Conservation (phyloP, 768 basidiomycete species). For the Favolaschia claudopus region DNA sequence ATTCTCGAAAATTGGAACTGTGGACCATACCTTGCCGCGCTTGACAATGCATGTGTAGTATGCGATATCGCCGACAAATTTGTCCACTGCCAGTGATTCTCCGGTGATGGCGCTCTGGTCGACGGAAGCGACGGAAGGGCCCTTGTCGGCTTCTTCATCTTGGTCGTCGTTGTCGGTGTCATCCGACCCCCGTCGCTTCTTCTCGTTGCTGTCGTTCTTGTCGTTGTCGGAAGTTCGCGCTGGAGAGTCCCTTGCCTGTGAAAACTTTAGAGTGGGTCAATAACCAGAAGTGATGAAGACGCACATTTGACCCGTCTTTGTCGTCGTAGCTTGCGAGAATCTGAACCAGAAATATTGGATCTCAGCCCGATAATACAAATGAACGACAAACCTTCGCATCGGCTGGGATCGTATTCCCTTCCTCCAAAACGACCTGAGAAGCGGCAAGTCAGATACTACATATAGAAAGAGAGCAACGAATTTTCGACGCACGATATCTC, state of each 20-base stretch:
- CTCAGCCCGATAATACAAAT: constrained; percentile 1
- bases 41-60: constrained; percentile 48
- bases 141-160: constrained; percentile 42
- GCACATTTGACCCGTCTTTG: constrained; percentile 41
- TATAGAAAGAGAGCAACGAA: not conserved
- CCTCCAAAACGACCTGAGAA: constrained; percentile 44
- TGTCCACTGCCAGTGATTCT: constrained; percentile 55
- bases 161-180: constrained; percentile 37
- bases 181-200: constrained; percentile 2
- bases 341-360: constrained; percentile 40
- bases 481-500: constrained; percentile 44
- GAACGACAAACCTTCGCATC: constrained; percentile 43
- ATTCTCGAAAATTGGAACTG: not conserved
- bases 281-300: not conserved
- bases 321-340: constrained; percentile 50
- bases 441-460: not conserved
- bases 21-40: constrained; percentile 39
- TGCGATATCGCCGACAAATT: constrained; percentile 49
- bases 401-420: constrained; percentile 53
- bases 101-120: constrained; percentile 58
- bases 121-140: constrained; percentile 48
- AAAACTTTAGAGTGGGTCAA: constrained; percentile 20
- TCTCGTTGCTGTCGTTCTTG: constrained; percentile 35
- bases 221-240: not conserved
- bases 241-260: not conserved